These are phyloP conservation scores for Kodamaea leandrae DNA, from an alignment of 805 yeast genomes.

Conservation along the genomic window DNA sequence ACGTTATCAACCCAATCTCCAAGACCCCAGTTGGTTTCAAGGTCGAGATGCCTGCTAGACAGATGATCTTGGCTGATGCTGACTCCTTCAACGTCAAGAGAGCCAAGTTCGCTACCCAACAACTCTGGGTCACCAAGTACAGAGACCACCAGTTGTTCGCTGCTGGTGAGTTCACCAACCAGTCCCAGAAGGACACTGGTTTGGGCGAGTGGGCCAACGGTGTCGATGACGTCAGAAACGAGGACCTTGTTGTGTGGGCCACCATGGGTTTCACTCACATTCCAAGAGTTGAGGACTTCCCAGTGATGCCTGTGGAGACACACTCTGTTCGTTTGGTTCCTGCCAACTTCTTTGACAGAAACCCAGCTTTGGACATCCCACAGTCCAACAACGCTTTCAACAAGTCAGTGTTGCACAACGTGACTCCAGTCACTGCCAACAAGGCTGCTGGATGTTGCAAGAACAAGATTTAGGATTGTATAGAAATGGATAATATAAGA, in stretches of 20 bases:
- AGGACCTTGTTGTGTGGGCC: constrained; percentile 77
- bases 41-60: constrained; percentile 69
- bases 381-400: constrained; percentile 66
- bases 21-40: constrained; percentile 76
- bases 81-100: constrained; percentile 65
- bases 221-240: constrained; percentile 65
- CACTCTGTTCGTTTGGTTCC: constrained; percentile 65
- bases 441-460: constrained; percentile 34
- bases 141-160: constrained; percentile 69
- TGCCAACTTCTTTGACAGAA: constrained; percentile 69
- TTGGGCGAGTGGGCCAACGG: constrained; percentile 70
- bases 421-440: constrained; percentile 21
- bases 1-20: constrained; percentile 64
- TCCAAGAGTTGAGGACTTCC: constrained; percentile 84
- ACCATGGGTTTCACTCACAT: constrained; percentile 79
- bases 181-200: constrained; percentile 69
- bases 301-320: constrained; percentile 84
- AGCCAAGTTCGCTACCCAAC: constrained; percentile 74
- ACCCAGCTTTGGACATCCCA: constrained; percentile 78
- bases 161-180: constrained; percentile 86
- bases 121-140: constrained; percentile 80
- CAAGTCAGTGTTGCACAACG: constrained; percentile 49
- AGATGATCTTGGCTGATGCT: constrained; percentile 66
- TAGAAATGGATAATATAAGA: no score
- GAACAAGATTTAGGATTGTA: constrained; percentile 29